Conservation (phyloP, 1,284 basidiomycete species). For the Irpex sp. region DNA sequence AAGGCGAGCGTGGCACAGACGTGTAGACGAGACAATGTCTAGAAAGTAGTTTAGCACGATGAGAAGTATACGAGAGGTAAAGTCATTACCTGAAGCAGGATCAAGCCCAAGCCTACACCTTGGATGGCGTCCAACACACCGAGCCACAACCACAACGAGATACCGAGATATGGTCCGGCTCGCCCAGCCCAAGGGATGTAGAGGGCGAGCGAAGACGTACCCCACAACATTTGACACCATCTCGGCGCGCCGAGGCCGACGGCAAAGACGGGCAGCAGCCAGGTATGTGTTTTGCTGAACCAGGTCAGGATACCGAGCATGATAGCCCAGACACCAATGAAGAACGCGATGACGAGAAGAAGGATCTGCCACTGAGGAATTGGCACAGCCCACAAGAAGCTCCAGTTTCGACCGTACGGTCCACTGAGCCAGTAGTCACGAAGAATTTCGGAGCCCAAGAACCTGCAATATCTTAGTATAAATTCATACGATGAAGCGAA, state of each 20-base stretch:
- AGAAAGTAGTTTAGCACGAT: slow-evolving; percentile 21
- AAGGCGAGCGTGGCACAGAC: slow-evolving; percentile 90
- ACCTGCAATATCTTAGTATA: slow-evolving; percentile 26
- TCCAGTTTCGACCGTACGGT: slow-evolving; percentile 89
- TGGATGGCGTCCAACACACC: slow-evolving; percentile 91
- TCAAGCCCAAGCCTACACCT: slow-evolving; percentile 92
- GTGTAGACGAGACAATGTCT: slow-evolving; percentile 85
- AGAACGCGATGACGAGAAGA: slow-evolving; percentile 79
- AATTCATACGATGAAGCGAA: not conserved
- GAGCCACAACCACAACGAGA: slow-evolving; percentile 90
- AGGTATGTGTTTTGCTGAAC: slow-evolving; percentile 90
- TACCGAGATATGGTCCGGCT: slow-evolving; percentile 82
- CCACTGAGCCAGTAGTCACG: slow-evolving; percentile 93
- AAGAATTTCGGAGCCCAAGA: slow-evolving; percentile 84
- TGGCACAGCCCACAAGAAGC: slow-evolving; percentile 84
- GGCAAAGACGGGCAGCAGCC: slow-evolving; percentile 90
- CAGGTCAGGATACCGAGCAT: slow-evolving; percentile 75
- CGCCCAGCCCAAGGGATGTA: slow-evolving; percentile 90
- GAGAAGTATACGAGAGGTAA: not conserved
- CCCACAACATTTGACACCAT: slow-evolving; percentile 94
- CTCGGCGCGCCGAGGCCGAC: slow-evolving; percentile 88
- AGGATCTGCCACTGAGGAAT: slow-evolving; percentile 83
- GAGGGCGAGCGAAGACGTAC: slow-evolving; percentile 80
- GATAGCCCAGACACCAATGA: slow-evolving; percentile 79
- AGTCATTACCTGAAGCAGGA: slow-evolving; percentile 71